A percentile compares a stretch with the other conserved stretches of the same genome.
These are phyloP conservation scores for Pneumocystis jirovecii DNA, from an alignment of 1,139 yeast genomes.

Conservation along the genomic window DNA sequence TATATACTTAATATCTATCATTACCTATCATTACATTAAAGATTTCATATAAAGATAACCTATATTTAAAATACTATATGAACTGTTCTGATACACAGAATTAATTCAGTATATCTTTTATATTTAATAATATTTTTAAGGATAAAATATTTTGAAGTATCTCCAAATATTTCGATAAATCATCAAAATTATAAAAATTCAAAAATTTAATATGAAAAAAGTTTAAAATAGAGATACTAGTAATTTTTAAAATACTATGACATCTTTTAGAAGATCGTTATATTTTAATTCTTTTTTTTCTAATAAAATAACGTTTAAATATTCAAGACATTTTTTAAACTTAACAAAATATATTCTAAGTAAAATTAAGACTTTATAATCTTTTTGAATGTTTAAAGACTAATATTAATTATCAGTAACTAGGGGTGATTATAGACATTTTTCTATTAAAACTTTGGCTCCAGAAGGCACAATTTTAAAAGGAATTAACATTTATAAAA, in stretches of 20 bases:
- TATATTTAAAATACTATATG: no score
- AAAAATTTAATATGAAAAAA: no score
- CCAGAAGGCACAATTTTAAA: slow-evolving; percentile 59
- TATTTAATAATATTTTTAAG: no score
- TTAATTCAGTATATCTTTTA: no score
- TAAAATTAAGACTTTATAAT: neutral
- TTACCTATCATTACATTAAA: no score
- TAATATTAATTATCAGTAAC: neutral
- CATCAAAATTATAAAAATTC: no score
- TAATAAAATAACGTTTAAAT: neutral
- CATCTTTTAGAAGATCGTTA: neutral
- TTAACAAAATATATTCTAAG: neutral
- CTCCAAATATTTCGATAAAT: no score
- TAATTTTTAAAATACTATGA: neutral
- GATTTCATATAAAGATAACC: no score
- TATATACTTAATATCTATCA: no score
- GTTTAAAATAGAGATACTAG: no score
- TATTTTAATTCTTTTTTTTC: neutral
- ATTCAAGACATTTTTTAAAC: neutral
- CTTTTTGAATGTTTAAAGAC: neutral
- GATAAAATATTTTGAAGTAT: no score
- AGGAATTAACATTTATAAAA: slow-evolving; percentile 54
- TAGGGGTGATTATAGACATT: neutral
- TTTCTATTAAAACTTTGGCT: neutral
- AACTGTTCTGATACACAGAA: no score